Evolutionary conservation across 1,284 basidiomycete species (phyloP), one percentile per base, ranked within the genome.

Genomic region (Agaricales sp.): DNA sequence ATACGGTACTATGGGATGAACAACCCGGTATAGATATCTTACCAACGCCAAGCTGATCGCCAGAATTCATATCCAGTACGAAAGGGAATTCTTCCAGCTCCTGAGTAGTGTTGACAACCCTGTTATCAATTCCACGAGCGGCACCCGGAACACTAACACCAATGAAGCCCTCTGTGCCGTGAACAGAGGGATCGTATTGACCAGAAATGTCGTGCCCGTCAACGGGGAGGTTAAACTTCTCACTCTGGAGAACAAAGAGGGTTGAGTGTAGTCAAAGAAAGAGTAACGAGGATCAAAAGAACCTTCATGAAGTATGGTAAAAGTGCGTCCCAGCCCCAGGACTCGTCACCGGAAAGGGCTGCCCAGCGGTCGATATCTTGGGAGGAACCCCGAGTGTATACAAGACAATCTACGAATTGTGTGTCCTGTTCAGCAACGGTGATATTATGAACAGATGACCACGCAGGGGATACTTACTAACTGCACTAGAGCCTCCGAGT

Each of bases 401-500:
- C 50, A 53, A 62, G 52, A 30, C 49, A 55, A 45, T 62, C 62
- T 64, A 16, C 4, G 16, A 41, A 41, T 4, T 8, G 39, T 16
- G 18, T 41, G 18, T 35, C n/a, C 30, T 35, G n/a, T n/a, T 35
- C 30, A 35, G 8, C 24, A 13, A 24, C 47, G 43, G 13, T 23
- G 21, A 22, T 19, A 8, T 24, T 22, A 16, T 8, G 11, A 11
- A 43, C 41, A 8, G 12, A 16, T 37, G 11, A 37, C 30, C 11
- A 37, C 11, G 11, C 11, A 16, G 12, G 30, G 30, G 20, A 43
- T 43, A 58, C 64, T 56, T 45, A 68, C 68, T 69, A 45, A 66
- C 59, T n/a, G 61, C 58, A 13, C 62, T 66, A 18, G 58, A 60
- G 3, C 70, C 70, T 8, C 70, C 70, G 2, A 71, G 57, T 0